These are phyloP conservation scores for Tetraselmis striata DNA, from an alignment of 139 green algal species.

Conservation along the genomic window DNA sequence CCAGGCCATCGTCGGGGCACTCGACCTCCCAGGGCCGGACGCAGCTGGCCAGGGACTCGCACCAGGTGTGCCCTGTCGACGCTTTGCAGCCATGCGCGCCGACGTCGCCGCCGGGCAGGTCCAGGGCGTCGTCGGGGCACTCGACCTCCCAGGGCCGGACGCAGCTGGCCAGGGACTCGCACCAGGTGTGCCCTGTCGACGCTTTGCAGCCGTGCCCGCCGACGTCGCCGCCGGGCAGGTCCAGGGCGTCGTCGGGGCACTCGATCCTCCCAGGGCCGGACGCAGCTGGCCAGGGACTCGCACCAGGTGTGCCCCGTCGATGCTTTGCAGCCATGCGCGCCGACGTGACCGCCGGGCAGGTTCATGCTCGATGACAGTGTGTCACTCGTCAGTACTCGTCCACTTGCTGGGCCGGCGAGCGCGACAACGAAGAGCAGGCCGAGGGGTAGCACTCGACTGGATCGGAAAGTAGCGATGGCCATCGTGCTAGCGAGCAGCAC, in stretches of 20 bases:
- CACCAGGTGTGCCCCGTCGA: background rate
- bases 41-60: background rate
- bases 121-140: no score
- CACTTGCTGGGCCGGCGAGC: no score
- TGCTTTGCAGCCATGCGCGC: background rate
- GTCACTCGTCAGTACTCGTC: no score
- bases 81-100: background rate
- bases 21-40: background rate
- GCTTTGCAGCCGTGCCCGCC: background rate
- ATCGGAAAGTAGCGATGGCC: no score
- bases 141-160: background rate
- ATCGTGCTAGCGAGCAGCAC: no score
- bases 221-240: background rate
- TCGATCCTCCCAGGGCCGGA: background rate
- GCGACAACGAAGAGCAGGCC: no score
- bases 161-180: background rate
- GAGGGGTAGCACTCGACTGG: no score
- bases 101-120: background rate
- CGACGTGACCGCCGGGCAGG: background rate
- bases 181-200: background rate
- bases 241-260: no score
- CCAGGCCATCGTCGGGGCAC: no score
- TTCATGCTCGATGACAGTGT: no score
- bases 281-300: background rate
- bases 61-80: background rate